A percentile compares a stretch with the other conserved stretches of the same genome.
These are phyloP conservation scores for Boletus subluridellus DNA, from an alignment of 1,284 basidiomycete species.

Conservation along the genomic window DNA sequence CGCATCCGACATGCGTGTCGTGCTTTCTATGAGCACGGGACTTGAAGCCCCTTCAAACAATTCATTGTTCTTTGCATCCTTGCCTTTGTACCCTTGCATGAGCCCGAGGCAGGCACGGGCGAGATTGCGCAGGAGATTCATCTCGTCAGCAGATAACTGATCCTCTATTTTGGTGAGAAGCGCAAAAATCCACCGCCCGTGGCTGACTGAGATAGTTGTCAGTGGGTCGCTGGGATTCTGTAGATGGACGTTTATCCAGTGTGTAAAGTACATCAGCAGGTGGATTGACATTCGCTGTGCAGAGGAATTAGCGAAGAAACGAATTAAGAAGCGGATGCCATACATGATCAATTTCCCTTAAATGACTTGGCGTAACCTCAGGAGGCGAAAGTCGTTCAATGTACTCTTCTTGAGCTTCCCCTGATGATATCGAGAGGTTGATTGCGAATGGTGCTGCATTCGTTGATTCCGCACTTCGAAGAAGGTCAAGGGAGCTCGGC, in stretches of 20 bases:
- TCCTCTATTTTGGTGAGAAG: slow-evolving; percentile 74
- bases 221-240: slow-evolving; percentile 41
- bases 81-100: slow-evolving; percentile 23
- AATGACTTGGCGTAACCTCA: slow-evolving; percentile 45
- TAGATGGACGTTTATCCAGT: slow-evolving; percentile 70
- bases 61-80: not conserved
- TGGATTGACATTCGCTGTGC: slow-evolving; percentile 64
- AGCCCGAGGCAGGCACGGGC: slow-evolving; percentile 66
- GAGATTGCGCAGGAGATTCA: slow-evolving; percentile 72
- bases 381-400: slow-evolving; percentile 12
- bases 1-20: slow-evolving; percentile 42
- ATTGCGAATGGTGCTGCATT: not conserved
- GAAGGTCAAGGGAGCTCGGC: not conserved
- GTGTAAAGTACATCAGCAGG: slow-evolving; percentile 76
- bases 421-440: not conserved
- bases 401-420: not conserved
- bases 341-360: slow-evolving; percentile 66
- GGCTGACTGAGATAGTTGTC: slow-evolving; percentile 54
- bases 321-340: slow-evolving; percentile 14
- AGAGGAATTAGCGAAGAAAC: slow-evolving; percentile 13
- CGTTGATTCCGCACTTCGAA: not conserved
- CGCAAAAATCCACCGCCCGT: slow-evolving; percentile 82
- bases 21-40: slow-evolving; percentile 1
- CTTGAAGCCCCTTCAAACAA: slow-evolving; percentile 7
- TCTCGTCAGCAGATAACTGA: slow-evolving; percentile 72